Conservation (phyloP, 1,139 yeast species). For the Taiozyma onychis region DNA sequence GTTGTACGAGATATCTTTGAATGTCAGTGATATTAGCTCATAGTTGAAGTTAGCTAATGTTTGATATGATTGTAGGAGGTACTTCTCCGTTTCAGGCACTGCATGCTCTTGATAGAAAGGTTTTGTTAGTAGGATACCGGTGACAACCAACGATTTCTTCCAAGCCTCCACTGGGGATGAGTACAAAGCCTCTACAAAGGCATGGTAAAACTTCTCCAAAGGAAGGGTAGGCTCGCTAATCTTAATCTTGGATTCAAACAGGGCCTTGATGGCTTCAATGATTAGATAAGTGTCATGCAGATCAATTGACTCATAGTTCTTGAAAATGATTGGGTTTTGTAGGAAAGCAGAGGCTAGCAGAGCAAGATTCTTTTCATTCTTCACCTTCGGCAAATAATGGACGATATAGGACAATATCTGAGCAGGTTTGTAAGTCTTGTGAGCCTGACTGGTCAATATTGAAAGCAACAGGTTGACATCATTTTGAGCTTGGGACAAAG, state of each 20-base stretch:
- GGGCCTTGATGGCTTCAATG: slow-evolving; percentile 33
- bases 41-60: slow-evolving; percentile 14
- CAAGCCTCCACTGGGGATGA: slow-evolving; percentile 31
- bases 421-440: slow-evolving; percentile 2
- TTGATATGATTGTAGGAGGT: slow-evolving; percentile 14
- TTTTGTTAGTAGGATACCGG: slow-evolving; percentile 47
- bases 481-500: slow-evolving; percentile 14
- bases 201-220: slow-evolving; percentile 44
- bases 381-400: slow-evolving; percentile 57
- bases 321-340: slow-evolving; percentile 41
- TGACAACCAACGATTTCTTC: slow-evolving; percentile 51
- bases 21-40: slow-evolving; percentile 22
- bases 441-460: slow-evolving; percentile 5
- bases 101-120: slow-evolving; percentile 31
- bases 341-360: slow-evolving; percentile 47
- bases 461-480: slow-evolving; percentile 19
- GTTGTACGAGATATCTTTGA: slow-evolving; percentile 16
- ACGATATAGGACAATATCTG: slow-evolving; percentile 45
- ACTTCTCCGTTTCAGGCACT: slow-evolving; percentile 19
- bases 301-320: slow-evolving; percentile 8
- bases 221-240: slow-evolving; percentile 60
- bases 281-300: slow-evolving; percentile 18
- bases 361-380: slow-evolving; percentile 50
- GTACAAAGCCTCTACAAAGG: slow-evolving; percentile 34
- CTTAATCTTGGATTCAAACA: slow-evolving; percentile 45